These are phyloP conservation scores for Fusarium vanettenii DNA, from an alignment of 2,329 filamentous ascomycete genomes.

Conservation along the genomic window DNA sequence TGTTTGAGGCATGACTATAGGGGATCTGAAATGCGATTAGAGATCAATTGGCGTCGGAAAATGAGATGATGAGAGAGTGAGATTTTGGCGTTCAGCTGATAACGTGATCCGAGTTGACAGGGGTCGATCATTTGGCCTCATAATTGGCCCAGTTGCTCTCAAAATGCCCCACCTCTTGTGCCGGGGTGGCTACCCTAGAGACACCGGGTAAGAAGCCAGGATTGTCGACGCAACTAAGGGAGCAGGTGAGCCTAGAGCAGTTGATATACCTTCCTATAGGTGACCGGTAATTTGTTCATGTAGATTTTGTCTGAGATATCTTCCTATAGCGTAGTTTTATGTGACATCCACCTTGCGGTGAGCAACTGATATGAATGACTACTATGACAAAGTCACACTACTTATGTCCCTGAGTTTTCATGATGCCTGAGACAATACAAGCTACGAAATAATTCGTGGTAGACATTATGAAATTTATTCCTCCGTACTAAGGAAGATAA, in stretches of 20 bases:
- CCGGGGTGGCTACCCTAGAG: background rate
- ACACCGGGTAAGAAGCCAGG: background rate
- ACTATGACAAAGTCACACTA: too few relatives aligned
- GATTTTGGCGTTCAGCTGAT: background rate
- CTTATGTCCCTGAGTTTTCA: too few relatives aligned
- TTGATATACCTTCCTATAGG: background rate
- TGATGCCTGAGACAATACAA: too few relatives aligned
- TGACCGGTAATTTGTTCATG: background rate
- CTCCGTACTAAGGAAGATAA: too few relatives aligned
- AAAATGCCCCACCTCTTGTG: background rate
- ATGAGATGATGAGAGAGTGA: background rate
- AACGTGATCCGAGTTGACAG: background rate
- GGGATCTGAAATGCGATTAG: background rate
- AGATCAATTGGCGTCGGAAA: background rate
- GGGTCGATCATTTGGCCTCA: background rate
- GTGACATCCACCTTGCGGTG: too few relatives aligned
- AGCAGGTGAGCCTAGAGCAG: background rate
- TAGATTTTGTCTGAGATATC: background rate
- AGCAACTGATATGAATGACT: too few relatives aligned
- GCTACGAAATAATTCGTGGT: too few relatives aligned
- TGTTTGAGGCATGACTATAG: background rate
- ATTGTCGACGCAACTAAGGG: background rate
- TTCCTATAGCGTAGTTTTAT: too few relatives aligned
- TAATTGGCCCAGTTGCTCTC: background rate
- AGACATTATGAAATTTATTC: too few relatives aligned